Evolutionary conservation across 345 rosid genomes (phyloP), one percentile per base, ranked within the genome.

Genomic region (Salix koriyanagi): DNA sequence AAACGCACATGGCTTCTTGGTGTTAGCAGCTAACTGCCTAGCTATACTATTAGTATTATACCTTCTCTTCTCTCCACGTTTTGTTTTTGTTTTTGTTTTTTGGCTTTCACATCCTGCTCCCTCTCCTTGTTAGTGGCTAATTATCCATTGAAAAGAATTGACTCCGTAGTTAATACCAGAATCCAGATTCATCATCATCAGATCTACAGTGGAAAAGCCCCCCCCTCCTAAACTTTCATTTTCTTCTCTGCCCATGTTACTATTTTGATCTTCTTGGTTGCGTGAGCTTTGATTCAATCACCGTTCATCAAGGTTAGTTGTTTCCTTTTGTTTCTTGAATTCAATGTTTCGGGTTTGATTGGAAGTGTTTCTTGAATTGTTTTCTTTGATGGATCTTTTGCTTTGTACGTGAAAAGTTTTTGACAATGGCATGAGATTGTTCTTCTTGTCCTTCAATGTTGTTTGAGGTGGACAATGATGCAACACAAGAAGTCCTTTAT

Each of bases 1-100:
- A 77, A 75, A 58, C 69, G 92, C 90, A 88, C 89, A 85, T 88
- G 93, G 91, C 85, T 84, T 78, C 86, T 84, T 75, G 85, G 70
- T 64, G 52, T 78, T 79, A 79, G 62, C 1, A 58, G 50, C 28
- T 58, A 56, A 25, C 61, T 56, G 10, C 44, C 28, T 58, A 58
- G 25, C 62, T 58, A 58, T 9, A n/a, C 13, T 56, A 7, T 56
- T 56, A n/a, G 62, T 58, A 58, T 58, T 58, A 58, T 58, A 58
- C 76, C 76, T 39, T 82, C 87, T 77, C 77, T 69, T 76, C 60
- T 52, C 56, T 80, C 82, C 74, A 74, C 81, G 67, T 46, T 72
- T 78, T 85, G 0, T 79, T 58, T 85, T 79, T 41, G 64, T 75
- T 54, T 81, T 54, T 72, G 64, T 75, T 54, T 81, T 54, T 72